A percentile compares a stretch with the other conserved stretches of the same genome.
Conservation (phyloP, 2,329 filamentous ascomycete genomes). For the Leptographium procerum region DNA sequence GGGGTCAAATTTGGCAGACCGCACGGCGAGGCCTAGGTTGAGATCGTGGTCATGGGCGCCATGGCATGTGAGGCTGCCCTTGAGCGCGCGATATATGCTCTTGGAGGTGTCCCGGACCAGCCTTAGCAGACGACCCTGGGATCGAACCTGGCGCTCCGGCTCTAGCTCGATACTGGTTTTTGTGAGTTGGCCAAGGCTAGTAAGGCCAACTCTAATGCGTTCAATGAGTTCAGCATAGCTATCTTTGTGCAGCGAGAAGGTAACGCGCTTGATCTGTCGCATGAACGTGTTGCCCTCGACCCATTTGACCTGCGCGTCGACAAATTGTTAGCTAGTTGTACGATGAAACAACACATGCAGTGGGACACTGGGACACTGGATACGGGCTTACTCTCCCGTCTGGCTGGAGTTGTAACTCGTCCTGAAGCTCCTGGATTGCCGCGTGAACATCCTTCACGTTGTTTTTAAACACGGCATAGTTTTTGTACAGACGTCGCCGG, state of each 20-base stretch:
- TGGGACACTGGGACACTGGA: too few species aligned
- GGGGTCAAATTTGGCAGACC: constrained; percentile 5
- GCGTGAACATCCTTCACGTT: constrained; percentile 14
- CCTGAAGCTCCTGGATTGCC: constrained; percentile 13
- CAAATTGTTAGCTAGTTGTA: neutral
- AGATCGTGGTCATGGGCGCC: constrained; percentile 12
- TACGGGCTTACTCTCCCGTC: neutral
- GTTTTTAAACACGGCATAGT: constrained; percentile 14
- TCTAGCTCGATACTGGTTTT: constrained; percentile 14
- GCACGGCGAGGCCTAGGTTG: constrained; percentile 11
- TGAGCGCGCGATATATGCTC: constrained; percentile 16
- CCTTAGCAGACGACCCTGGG: constrained; percentile 12
- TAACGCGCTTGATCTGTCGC: constrained; percentile 7
- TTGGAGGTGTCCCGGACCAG: constrained; percentile 13
- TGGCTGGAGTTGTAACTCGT: neutral
- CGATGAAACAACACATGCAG: neutral
- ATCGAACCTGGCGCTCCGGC: constrained; percentile 10
- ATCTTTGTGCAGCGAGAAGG: constrained; percentile 8
- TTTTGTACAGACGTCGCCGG: constrained; percentile 14
- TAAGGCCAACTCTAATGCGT: constrained; percentile 13
- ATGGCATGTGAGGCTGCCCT: constrained; percentile 12
- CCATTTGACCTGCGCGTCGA: neutral
- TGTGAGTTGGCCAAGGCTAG: constrained; percentile 14
- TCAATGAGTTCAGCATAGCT: constrained; percentile 6
- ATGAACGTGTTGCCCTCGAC: neutral